Percentiles rank a stretch among this genome's conserved stretches.
These are phyloP conservation scores for Schwanniomyces occidentalis DNA, from an alignment of 805 yeast species.

Conservation along the genomic window DNA sequence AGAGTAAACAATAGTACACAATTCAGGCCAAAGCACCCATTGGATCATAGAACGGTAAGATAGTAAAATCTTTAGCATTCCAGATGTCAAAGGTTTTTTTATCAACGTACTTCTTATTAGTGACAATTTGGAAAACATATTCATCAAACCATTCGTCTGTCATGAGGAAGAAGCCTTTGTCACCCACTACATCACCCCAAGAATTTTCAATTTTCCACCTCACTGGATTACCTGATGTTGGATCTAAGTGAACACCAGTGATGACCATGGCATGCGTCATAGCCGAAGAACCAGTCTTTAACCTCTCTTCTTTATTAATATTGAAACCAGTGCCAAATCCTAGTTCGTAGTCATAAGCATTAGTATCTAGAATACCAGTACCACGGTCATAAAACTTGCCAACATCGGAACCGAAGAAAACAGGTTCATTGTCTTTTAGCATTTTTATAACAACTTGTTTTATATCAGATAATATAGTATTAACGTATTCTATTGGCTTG, in stretches of 20 bases:
- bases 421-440: conserved; percentile 71
- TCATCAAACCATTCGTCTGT: conserved; percentile 46
- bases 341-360: conserved; percentile 65
- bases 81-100: conserved; percentile 36
- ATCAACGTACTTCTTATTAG: conserved; percentile 36
- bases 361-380: conserved; percentile 72
- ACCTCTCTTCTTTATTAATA: conserved; percentile 65
- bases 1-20: too few relatives aligned
- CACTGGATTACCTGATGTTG: conserved; percentile 34
- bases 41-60: conserved; percentile 43
- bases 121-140: conserved; percentile 43
- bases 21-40: conserved; percentile 47
- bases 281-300: conserved; percentile 65
- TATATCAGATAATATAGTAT: conserved; percentile 58
- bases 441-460: conserved; percentile 65
- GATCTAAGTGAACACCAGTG: conserved; percentile 77
- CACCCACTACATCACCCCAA: conserved; percentile 44
- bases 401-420: conserved; percentile 89
- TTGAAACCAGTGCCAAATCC: conserved; percentile 52
- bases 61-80: conserved; percentile 31
- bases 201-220: conserved; percentile 48
- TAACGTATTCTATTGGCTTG: conserved; percentile 69
- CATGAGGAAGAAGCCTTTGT: conserved; percentile 44
- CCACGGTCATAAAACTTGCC: conserved; percentile 67
- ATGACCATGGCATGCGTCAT: conserved; percentile 93